phyloP scores from a whole-genome alignment of 169 alveolate genomes.

The Eimeria acervulina region DNA sequence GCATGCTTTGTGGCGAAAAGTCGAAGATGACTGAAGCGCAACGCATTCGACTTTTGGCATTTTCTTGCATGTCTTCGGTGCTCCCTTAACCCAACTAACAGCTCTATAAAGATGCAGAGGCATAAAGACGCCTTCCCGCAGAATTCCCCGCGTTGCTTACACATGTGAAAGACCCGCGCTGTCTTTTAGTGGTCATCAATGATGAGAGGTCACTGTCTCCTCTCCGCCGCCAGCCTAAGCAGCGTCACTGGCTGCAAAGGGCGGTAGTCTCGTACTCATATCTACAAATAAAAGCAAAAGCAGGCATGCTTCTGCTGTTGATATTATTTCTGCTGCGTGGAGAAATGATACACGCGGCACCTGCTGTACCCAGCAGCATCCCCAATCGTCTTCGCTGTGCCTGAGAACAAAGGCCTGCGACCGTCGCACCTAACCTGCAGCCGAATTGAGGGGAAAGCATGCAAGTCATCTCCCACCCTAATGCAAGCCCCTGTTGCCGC shows the following conservation, averaged over 20 bases:
- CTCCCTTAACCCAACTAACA: neutral
- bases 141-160: no score
- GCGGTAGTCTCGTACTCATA: neutral
- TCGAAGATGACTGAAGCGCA: no score
- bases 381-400: neutral
- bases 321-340: neutral
- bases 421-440: neutral
- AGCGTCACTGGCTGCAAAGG: neutral
- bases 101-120: no score
- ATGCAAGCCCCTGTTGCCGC: neutral
- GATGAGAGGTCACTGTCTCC: neutral
- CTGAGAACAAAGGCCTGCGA: neutral
- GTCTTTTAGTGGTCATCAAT: neutral
- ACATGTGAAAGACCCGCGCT: no score
- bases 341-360: neutral
- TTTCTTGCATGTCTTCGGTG: no score
- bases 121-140: no score
- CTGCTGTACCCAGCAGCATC: neutral
- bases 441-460: neutral
- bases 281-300: no score
- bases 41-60: no score
- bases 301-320: neutral
- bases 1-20: neutral
- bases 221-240: neutral
- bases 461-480: neutral